These are phyloP conservation scores for Sporothrix pallida DNA, from an alignment of 2,329 filamentous ascomycete species.

Conservation along the genomic window DNA sequence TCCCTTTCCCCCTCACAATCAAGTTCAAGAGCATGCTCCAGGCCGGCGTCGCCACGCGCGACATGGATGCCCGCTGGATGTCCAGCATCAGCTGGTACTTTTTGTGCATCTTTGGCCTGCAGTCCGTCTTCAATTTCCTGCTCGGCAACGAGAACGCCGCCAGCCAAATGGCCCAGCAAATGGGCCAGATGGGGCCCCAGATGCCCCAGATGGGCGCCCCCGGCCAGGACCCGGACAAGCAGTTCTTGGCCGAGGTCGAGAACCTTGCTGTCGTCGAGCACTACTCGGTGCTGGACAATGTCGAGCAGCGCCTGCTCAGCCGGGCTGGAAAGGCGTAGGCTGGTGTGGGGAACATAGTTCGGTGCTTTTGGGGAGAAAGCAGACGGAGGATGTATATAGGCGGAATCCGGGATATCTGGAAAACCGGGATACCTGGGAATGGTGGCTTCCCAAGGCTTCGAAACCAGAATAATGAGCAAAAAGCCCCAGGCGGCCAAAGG, in stretches of 20 bases:
- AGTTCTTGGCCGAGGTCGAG: conserved; percentile 90
- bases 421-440: background rate
- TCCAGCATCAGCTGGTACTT: conserved; percentile 99
- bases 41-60: conserved; percentile 91
- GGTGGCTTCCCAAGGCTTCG: background rate
- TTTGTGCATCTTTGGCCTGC: conserved; percentile 92
- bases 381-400: background rate
- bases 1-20: conserved; percentile 95
- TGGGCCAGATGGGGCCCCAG: conserved; percentile 71
- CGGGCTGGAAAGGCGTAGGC: conserved; percentile 47
- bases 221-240: conserved; percentile 92
- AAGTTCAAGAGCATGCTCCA: conserved; percentile 99
- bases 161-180: conserved; percentile 89
- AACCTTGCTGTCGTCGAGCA: conserved; percentile 96
- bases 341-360: no score
- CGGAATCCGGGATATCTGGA: background rate
- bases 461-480: background rate
- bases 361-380: background rate
- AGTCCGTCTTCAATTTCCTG: conserved; percentile 96
- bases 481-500: background rate
- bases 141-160: conserved; percentile 95
- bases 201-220: conserved; percentile 69
- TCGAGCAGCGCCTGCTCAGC: conserved; percentile 81
- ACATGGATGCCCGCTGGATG: conserved; percentile 98
- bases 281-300: conserved; percentile 85